Evolutionary conservation across 495 filamentous ascomycete genomes (phyloP).

Genomic region (Aspergillus asperescens): DNA sequence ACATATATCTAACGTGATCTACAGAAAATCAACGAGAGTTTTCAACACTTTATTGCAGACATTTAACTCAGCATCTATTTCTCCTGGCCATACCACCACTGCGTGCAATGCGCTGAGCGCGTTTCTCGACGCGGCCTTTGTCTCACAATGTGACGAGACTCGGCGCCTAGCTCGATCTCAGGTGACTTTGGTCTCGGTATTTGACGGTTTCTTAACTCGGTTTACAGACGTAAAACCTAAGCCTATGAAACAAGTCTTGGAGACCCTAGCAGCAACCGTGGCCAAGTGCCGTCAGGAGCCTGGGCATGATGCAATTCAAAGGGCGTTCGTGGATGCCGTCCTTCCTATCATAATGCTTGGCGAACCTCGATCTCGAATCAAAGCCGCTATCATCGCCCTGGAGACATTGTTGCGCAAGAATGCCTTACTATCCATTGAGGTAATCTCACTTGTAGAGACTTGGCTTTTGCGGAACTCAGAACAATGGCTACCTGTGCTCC

Average conservation of each 20-base stretch:
- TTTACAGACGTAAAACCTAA: slow-evolving; percentile 70
- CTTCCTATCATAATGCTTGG: slow-evolving; percentile 37
- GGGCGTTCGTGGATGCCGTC: slow-evolving; percentile 21
- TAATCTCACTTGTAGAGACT: slow-evolving; percentile 26
- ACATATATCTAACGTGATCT: slow-evolving; percentile 14
- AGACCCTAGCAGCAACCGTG: slow-evolving; percentile 50
- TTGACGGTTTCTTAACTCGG: slow-evolving; percentile 66
- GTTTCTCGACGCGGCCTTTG: slow-evolving; percentile 42
- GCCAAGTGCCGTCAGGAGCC: slow-evolving; percentile 41
- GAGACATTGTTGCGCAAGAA: slow-evolving; percentile 40
- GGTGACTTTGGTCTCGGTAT: slow-evolving; percentile 51
- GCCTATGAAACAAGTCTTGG: slow-evolving; percentile 67
- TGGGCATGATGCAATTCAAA: slow-evolving; percentile 18
- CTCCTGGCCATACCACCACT: slow-evolving; percentile 35
- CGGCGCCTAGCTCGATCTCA: slow-evolving; percentile 43
- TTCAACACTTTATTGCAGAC: slow-evolving; percentile 38
- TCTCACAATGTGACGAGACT: slow-evolving; percentile 31
- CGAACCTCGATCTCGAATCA: slow-evolving; percentile 37
- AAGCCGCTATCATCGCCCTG: slow-evolving; percentile 37
- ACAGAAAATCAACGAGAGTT: slow-evolving; percentile 35
- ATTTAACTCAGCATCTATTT: slow-evolving; percentile 34
- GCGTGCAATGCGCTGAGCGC: slow-evolving; percentile 44
- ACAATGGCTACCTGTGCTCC: slow-evolving; percentile 28
- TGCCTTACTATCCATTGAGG: slow-evolving; percentile 26
- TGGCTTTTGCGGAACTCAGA: slow-evolving; percentile 33